Percentiles rank a stretch among this genome's conserved stretches.
phyloP scores from a whole-genome alignment of 2,329 filamentous ascomycete species.

The Fusarium equiseti region DNA sequence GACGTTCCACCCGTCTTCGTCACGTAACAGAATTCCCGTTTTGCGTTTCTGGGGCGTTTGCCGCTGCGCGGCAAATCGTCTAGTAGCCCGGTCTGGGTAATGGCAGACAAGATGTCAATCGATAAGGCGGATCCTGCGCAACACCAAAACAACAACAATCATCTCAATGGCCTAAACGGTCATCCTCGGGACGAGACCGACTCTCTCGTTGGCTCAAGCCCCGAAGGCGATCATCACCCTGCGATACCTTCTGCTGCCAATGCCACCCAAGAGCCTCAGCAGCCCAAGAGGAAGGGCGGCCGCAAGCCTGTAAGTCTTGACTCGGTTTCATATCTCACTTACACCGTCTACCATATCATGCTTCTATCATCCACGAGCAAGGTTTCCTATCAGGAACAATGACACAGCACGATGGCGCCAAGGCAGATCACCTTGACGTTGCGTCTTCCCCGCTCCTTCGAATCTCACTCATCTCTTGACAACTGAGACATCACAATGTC shows the following conservation, averaged over 20 bases:
- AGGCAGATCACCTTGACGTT: neutral
- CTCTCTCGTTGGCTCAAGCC: slow-evolving; percentile 71
- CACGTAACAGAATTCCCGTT: slow-evolving; percentile 53
- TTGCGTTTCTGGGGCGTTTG: slow-evolving; percentile 54
- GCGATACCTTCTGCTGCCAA: slow-evolving; percentile 50
- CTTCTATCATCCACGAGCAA: neutral
- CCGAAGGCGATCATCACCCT: slow-evolving; percentile 64
- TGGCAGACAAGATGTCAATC: slow-evolving; percentile 77
- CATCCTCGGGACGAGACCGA: slow-evolving; percentile 67
- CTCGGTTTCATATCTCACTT: slow-evolving; percentile 14
- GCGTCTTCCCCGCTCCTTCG: slow-evolving; percentile 18
- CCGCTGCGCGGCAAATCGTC: slow-evolving; percentile 54
- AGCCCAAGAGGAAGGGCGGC: slow-evolving; percentile 95
- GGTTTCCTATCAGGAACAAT: neutral
- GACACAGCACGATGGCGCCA: neutral
- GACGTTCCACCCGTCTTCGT: slow-evolving; percentile 47
- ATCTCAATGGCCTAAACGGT: slow-evolving; percentile 52
- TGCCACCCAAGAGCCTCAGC: slow-evolving; percentile 65
- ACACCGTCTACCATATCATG: neutral
- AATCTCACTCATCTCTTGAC: neutral
- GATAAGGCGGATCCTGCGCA: slow-evolving; percentile 61
- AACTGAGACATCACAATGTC: slow-evolving; percentile 22
- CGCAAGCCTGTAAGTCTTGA: slow-evolving; percentile 87
- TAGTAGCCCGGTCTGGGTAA: slow-evolving; percentile 55
- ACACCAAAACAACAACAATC: slow-evolving; percentile 51